Percentiles rank a stretch among this genome's conserved stretches.
Conservation (phyloP, 2,329 filamentous ascomycete species). For the Cladophialophora bantiana region DNA sequence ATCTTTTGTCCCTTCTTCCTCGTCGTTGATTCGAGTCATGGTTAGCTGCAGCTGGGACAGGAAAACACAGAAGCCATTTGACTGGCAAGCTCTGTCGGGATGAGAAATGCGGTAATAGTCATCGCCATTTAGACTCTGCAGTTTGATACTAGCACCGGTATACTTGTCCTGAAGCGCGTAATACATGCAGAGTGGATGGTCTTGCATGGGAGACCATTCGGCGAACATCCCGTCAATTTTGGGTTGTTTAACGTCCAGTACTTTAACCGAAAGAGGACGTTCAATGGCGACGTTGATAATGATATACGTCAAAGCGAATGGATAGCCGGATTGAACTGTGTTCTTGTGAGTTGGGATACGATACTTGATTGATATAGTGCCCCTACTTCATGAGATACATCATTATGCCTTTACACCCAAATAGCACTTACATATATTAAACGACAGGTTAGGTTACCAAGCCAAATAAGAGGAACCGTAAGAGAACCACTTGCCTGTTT, state of each 20-base stretch:
- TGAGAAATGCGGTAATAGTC: conserved; percentile 34
- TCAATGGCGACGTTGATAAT: conserved; percentile 47
- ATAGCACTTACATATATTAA: conserved; percentile 9
- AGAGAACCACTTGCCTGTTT: conserved; percentile 43
- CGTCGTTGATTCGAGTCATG: conserved; percentile 10
- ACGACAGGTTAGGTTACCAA: conserved; percentile 49
- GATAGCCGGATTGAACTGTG: conserved; percentile 56
- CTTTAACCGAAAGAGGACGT: conserved; percentile 1
- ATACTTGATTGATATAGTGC: not conserved
- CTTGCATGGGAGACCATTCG: conserved; percentile 14
- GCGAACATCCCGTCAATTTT: conserved; percentile 7
- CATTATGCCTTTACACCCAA: conserved; percentile 44
- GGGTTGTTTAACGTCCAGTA: conserved; percentile 1
- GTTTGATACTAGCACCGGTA: conserved; percentile 34
- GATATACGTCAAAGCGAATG: conserved; percentile 62
- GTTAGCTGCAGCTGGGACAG: conserved; percentile 15
- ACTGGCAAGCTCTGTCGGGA: conserved; percentile 17
- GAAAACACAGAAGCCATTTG: conserved; percentile 20
- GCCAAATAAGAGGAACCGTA: conserved; percentile 40
- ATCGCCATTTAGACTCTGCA: conserved; percentile 38
- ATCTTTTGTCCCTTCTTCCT: not conserved
- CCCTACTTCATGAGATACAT: conserved; percentile 59
- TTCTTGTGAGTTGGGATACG: conserved; percentile 9
- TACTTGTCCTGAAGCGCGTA: conserved; percentile 42
- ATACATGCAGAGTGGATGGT: conserved; percentile 29